Conservation (phyloP, 2,329 filamentous ascomycete genomes). For the Colletotrichum navitas region DNA sequence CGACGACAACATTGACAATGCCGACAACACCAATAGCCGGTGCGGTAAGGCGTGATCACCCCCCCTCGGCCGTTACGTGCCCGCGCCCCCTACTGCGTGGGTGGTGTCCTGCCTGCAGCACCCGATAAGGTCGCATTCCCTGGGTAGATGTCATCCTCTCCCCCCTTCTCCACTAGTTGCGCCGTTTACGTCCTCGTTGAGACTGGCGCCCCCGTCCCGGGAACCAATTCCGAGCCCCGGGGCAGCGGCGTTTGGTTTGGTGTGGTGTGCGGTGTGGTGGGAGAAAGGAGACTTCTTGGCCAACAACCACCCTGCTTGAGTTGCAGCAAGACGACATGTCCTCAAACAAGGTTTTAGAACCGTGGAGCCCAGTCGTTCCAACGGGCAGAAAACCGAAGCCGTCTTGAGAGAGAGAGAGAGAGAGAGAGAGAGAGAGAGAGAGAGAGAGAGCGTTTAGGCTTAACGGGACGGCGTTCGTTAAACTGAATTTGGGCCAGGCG, state of each 20-base stretch:
- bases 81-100: too few relatives aligned
- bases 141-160: not conserved
- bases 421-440: not conserved
- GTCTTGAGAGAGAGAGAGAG: not conserved
- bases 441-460: too few relatives aligned
- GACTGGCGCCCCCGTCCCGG: conserved; percentile 5
- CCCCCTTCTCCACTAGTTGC: too few relatives aligned
- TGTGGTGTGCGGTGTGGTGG: not conserved
- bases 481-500: not conserved
- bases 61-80: not conserved
- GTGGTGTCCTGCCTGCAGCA: conserved; percentile 14
- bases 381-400: not conserved
- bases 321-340: not conserved
- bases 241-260: not conserved
- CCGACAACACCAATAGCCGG: not conserved
- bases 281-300: not conserved
- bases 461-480: not conserved
- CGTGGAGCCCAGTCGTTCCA: not conserved
- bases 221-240: conserved; percentile 11
- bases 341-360: not conserved
- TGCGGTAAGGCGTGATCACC: not conserved
- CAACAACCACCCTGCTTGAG: conserved; percentile 7
- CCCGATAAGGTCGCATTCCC: conserved; percentile 11
- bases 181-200: not conserved
- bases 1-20: not conserved